phyloP scores from a whole-genome alignment of 2,329 filamentous ascomycete species.

The Waltergamsia citrina region DNA sequence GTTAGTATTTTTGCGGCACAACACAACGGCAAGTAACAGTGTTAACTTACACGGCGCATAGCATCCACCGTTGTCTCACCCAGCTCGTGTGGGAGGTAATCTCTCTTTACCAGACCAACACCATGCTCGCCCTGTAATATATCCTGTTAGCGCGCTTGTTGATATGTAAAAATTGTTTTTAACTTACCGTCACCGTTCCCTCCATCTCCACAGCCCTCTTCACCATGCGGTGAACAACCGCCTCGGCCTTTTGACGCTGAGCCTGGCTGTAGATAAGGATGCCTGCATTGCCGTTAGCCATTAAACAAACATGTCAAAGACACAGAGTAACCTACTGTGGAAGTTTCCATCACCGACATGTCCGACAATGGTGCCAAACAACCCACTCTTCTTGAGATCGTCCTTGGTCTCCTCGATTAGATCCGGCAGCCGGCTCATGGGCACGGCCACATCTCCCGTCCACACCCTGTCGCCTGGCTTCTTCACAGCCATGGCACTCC shows the following conservation, averaged over 20 bases:
- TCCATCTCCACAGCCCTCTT: constrained; percentile 78
- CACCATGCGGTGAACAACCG: constrained; percentile 73
- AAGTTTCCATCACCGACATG: constrained; percentile 76
- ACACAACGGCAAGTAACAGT: background rate
- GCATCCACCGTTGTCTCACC: constrained; percentile 66
- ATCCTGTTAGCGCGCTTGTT: too few species aligned
- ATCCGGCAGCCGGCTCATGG: constrained; percentile 62
- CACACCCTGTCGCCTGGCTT: constrained; percentile 63
- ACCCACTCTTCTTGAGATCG: constrained; percentile 29
- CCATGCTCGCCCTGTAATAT: constrained; percentile 64
- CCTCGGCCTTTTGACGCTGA: constrained; percentile 57
- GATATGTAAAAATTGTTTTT: constrained; percentile 2
- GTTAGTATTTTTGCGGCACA: background rate
- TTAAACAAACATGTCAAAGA: background rate
- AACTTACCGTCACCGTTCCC: constrained; percentile 63
- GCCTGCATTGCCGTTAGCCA: constrained; percentile 22
- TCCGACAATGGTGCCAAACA: constrained; percentile 49
- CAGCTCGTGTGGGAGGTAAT: constrained; percentile 72
- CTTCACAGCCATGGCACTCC: constrained; percentile 65
- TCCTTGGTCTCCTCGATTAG: constrained; percentile 65
- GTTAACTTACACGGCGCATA: constrained; percentile 61
- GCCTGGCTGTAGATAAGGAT: constrained; percentile 54
- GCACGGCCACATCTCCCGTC: constrained; percentile 82
- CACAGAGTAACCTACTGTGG: constrained; percentile 36
- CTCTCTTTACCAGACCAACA: constrained; percentile 74